Percentiles rank a stretch among this genome's conserved stretches.
Evolutionary conservation across 768 basidiomycete genomes (phyloP).

Genomic region (Tylopilus felleus): DNA sequence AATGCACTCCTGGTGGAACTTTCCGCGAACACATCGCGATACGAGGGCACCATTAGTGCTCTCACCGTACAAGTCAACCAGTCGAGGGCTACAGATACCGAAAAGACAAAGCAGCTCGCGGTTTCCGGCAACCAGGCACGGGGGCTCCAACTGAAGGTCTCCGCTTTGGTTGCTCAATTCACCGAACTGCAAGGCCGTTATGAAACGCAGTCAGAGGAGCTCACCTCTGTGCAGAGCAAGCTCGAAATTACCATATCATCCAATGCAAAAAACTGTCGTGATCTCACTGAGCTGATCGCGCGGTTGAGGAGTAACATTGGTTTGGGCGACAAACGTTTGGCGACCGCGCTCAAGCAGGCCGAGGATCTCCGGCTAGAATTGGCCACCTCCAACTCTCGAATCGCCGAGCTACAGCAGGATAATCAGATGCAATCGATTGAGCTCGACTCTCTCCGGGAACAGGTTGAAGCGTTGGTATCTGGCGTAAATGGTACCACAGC

Average conservation of each 20-base stretch:
- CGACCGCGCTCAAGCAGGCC: neutral
- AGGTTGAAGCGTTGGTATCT: neutral
- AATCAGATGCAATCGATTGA: neutral
- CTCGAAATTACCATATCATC: neutral
- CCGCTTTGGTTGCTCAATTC: neutral
- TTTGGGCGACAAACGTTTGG: neutral
- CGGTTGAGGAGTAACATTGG: neutral
- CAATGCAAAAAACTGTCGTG: neutral
- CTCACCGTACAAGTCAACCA: slow-evolving; percentile 1
- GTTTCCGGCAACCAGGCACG: neutral
- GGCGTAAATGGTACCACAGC: neutral
- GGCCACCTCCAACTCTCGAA: neutral
- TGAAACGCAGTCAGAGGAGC: slow-evolving; percentile 1
- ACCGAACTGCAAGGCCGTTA: slow-evolving; percentile 1
- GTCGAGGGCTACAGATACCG: neutral
- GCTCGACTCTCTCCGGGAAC: neutral
- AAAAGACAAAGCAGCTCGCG: neutral
- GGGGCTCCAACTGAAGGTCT: neutral
- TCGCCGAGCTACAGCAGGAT: neutral
- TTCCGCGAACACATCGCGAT: neutral
- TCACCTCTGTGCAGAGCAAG: neutral
- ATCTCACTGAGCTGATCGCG: neutral
- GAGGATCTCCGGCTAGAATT: neutral
- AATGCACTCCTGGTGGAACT: neutral
- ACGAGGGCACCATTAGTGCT: neutral